These are phyloP conservation scores for Aspergillus coremiiformis DNA, from an alignment of 495 filamentous ascomycete species.

Conservation along the genomic window DNA sequence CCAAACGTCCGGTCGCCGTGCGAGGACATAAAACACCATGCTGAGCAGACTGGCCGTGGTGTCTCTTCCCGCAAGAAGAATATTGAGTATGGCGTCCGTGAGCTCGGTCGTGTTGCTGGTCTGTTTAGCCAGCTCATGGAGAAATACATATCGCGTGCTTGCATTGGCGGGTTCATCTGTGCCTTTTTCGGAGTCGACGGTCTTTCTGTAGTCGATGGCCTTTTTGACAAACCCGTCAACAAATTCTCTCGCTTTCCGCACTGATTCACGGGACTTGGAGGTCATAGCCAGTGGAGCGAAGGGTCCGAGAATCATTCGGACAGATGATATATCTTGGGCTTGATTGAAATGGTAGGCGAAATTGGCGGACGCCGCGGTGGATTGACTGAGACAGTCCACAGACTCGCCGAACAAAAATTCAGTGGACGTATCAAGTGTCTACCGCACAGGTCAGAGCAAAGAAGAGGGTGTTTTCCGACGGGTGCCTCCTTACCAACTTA, in stretches of 20 bases:
- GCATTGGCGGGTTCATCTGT: not conserved
- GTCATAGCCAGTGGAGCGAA: not conserved
- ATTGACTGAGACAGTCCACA: constrained; percentile 3
- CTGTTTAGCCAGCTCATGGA: constrained; percentile 3
- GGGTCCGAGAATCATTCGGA: not conserved
- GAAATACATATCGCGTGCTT: not conserved
- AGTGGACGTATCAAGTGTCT: constrained; percentile 53
- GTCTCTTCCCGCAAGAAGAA: constrained; percentile 52
- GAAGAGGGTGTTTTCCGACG: too few relatives aligned
- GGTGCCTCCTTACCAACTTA: not conserved
- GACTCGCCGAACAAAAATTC: constrained; percentile 51
- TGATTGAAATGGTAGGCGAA: constrained; percentile 24
- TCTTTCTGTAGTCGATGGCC: not conserved
- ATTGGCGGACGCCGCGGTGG: constrained; percentile 32
- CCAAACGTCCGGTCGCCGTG: constrained; percentile 39
- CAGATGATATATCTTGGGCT: not conserved
- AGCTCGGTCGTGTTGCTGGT: not conserved
- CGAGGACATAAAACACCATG: constrained; percentile 48
- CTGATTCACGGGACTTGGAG: not conserved
- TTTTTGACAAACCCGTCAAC: constrained; percentile 14
- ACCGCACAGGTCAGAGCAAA: constrained; percentile 3
- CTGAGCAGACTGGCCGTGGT: constrained; percentile 54
- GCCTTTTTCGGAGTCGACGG: not conserved
- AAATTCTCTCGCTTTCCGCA: not conserved
- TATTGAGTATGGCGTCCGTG: constrained; percentile 9